Base-by-base conservation (phyloP, 345 rosid genomes). In the Linum trigynum region DNA sequence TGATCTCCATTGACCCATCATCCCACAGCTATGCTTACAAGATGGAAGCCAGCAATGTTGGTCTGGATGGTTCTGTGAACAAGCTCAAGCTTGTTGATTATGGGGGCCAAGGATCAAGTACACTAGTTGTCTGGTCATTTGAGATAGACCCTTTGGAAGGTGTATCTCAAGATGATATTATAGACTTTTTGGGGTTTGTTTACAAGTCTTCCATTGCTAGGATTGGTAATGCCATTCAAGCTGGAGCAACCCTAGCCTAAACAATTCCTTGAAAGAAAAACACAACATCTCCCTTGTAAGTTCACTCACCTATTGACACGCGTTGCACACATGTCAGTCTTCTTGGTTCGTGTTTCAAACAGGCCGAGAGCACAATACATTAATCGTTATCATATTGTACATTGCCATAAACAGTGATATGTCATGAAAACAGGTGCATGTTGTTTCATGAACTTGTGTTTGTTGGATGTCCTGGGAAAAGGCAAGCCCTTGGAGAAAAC, bases 41-140 rank as follows among this genome's bases (percentile, higher is more conserved):
- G 72, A 73, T 75, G 87, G 84, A 82, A 62, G 82, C 85, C 61
- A 79, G 82, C 71, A 81, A 82, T 60, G 81, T 76, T 2, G 89
- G 84, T 1, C 67, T 82, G 59, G 87, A 79, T 71, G 85, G 85
- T 16, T 80, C 83, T 5, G 56, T 74, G 4, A 84, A 80, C 41
- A 57, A 75, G 23, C 59, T 86, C 23, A 80, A 62, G 64, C 80
- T 82, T 35, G 58, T 62, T 3, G 79, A 80, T 61, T 84, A 82
- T 51, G 81, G 80, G 0, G 69, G 79, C 64, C 32, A 23, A 23
- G 74, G 69, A 37, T 77, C 79, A 0, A 23, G 32, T 23, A 79
- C 82, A 1, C 59, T 83, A 0, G 79, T 82, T 50, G 62, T 51
- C 17, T 84, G 85, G 86, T 74, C 79, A n/a, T 84, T 79, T 14